Base-by-base conservation (phyloP, 2,329 filamentous ascomycete species). In the Thielaviopsis punctulata region DNA sequence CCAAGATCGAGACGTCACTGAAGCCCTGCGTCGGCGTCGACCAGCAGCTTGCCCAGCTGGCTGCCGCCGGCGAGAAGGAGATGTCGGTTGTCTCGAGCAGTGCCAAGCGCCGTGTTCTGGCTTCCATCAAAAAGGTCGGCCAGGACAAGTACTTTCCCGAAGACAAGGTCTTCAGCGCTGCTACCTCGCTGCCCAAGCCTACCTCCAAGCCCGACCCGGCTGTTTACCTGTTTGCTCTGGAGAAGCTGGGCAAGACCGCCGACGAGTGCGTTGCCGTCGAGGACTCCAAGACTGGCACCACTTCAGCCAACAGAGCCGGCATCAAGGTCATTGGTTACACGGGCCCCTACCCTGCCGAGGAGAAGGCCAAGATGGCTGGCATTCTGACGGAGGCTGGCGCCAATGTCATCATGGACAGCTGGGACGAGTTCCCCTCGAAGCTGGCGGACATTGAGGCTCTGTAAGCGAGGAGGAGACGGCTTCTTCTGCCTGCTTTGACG, bases 121-220 rank as follows among this genome's bases (percentile, higher is more conserved):
- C 86, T 47, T 85, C 80, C 21, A 76, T 95, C 60, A 75, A 84
- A 63, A 89, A 87, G 70, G 84, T 86, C 55, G 79, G 76, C 56
- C 83, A 90, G 65, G 80, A 80, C 66, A 80, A 82, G 67, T 94
- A 80, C 75, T 94, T 95, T 70, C 70, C 71, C n/a, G 68, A 73
- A 24, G 76, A 86, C 59, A 74, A 80, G 59, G 75, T 94, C 64
- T 95, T 84, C 75, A 86, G 81, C 45, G 88, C 88, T 52, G 86
- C 86, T 53, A 86, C 81, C 27, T 86, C 81, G 54, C 75, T 95
- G 59, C 71, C 77, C 53, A 78, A 72, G 62, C 88, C 88, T n/a
- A 89, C 86, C 52, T 85, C 80, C 66, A 95, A 95, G 76, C 88
- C 88, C 15, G 85, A 94, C 67, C 88, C 89, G 18, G 85, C 86